Percentiles rank a stretch among this genome's conserved stretches.
Evolutionary conservation across 768 basidiomycete species (phyloP).

Genomic region (Crepidotus variabilis): DNA sequence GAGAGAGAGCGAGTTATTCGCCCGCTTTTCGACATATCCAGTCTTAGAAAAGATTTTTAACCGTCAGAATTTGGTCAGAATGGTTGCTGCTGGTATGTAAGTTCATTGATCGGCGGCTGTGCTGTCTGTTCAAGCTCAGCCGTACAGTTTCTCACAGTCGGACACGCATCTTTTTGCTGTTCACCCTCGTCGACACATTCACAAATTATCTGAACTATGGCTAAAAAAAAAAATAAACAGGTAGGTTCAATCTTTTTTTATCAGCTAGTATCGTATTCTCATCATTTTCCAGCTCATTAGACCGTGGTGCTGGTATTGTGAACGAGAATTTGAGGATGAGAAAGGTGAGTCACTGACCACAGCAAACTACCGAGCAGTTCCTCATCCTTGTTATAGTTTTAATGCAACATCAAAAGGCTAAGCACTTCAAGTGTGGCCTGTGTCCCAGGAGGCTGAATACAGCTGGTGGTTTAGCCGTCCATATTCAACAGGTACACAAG

Average conservation of each 20-base stretch:
- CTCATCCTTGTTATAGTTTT: slow-evolving; percentile 54
- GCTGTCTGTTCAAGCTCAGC: neutral
- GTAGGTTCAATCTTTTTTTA: slow-evolving; percentile 19
- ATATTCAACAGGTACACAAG: slow-evolving; percentile 98
- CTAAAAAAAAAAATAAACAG: slow-evolving; percentile 61
- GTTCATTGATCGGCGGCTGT: neutral
- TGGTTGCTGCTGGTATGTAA: too few relatives aligned
- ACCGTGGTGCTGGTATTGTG: slow-evolving; percentile 99
- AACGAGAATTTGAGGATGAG: slow-evolving; percentile 99
- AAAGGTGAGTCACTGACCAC: slow-evolving; percentile 58
- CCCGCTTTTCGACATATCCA: too few relatives aligned
- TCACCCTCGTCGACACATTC: neutral
- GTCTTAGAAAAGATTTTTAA: too few relatives aligned
- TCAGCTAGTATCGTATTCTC: neutral
- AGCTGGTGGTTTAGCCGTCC: slow-evolving; percentile 95
- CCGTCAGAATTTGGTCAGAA: too few relatives aligned
- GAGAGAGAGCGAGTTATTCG: too few relatives aligned
- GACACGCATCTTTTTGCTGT: neutral
- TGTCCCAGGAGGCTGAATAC: slow-evolving; percentile 95
- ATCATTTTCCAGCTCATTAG: slow-evolving; percentile 59
- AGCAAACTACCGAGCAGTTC: neutral
- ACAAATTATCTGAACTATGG: slow-evolving; percentile 32
- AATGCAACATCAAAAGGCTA: slow-evolving; percentile 99
- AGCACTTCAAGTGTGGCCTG: slow-evolving; percentile 97
- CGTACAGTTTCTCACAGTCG: slow-evolving; percentile 1